phyloP scores from a whole-genome alignment of 2,329 filamentous ascomycete species.

The Monilinia fructicola region DNA sequence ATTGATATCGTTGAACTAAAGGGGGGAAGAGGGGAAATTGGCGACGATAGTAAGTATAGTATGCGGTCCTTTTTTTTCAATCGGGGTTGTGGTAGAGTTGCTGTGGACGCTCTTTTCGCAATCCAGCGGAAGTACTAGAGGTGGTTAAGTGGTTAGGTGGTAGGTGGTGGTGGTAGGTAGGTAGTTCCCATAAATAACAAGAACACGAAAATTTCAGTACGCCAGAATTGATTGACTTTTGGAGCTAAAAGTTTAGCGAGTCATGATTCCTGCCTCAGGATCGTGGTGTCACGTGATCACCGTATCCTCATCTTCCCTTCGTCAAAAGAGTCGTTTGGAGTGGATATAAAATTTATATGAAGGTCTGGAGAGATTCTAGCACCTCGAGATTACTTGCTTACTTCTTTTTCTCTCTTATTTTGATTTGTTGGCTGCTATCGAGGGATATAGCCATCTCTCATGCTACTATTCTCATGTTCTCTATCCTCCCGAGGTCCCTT shows the following conservation, averaged over 20 bases:
- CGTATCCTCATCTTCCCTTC: not conserved
- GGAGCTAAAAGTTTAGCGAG: conserved; percentile 15
- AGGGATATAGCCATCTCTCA: not conserved
- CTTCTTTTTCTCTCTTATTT: not conserved
- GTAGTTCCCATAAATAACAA: conserved; percentile 4
- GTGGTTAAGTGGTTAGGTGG: too few relatives aligned
- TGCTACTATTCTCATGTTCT: not conserved
- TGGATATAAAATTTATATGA: not conserved
- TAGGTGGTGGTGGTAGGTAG: not conserved
- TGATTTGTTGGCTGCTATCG: not conserved
- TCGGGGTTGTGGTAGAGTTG: conserved; percentile 6
- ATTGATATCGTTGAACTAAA: conserved; percentile 18
- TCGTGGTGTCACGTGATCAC: not conserved
- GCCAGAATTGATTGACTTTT: not conserved
- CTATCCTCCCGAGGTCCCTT: not conserved
- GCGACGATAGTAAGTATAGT: not conserved
- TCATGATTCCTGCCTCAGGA: not conserved
- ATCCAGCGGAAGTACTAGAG: not conserved
- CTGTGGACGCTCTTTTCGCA: not conserved
- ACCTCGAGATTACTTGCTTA: not conserved
- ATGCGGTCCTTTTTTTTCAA: conserved; percentile 7
- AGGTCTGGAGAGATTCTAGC: not conserved
- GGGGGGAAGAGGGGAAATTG: conserved; percentile 12
- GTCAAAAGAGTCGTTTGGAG: not conserved
- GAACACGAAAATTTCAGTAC: conserved; percentile 17